phyloP scores from a whole-genome alignment of 163 green algal species.

The Smithsoniella earleae region DNA sequence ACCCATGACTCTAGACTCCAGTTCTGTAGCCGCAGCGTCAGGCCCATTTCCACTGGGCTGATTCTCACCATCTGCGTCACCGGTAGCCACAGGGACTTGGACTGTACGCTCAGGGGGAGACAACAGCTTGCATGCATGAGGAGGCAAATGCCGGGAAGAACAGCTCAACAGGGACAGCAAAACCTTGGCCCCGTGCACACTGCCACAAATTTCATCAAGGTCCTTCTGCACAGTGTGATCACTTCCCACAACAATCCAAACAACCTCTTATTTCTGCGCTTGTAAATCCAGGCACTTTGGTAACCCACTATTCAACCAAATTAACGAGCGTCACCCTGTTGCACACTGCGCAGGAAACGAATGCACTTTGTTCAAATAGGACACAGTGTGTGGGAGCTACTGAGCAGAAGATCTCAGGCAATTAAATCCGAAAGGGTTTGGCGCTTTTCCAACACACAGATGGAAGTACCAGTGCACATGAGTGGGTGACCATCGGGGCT shows the following conservation, averaged over 20 bases:
- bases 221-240: background rate
- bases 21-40: too few relatives aligned
- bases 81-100: background rate
- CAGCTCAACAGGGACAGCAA: conserved; percentile 3
- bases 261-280: background rate
- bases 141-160: background rate
- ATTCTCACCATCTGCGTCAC: background rate
- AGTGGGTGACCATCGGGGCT: too few relatives aligned
- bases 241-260: background rate
- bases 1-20: background rate
- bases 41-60: background rate
- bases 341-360: too few relatives aligned
- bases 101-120: background rate
- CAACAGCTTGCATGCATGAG: conserved; percentile 9
- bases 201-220: background rate
- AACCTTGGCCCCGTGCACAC: background rate
- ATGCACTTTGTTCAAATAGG: too few relatives aligned
- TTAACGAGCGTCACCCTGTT: too few relatives aligned
- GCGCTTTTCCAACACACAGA: too few relatives aligned
- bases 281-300: too few relatives aligned
- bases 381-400: too few relatives aligned
- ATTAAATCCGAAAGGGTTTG: too few relatives aligned
- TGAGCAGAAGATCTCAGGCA: too few relatives aligned
- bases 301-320: too few relatives aligned
- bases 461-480: too few relatives aligned